phyloP scores from a whole-genome alignment of 805 yeast genomes.

The Isabelozyma gotoi region DNA sequence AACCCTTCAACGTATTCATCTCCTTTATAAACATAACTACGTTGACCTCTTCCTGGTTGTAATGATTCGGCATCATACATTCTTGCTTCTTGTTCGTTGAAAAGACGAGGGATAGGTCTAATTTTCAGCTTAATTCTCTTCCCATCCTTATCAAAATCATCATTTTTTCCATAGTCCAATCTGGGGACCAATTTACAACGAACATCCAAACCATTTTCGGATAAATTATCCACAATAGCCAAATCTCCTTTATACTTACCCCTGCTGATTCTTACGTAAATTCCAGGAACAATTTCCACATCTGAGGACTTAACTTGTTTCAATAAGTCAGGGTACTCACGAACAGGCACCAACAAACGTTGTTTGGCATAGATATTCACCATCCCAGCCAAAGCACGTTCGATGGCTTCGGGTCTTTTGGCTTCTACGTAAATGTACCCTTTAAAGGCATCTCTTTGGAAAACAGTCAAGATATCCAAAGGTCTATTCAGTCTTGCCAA shows the following conservation, averaged over 20 bases:
- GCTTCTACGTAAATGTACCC: slow-evolving; percentile 96
- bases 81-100: slow-evolving; percentile 85
- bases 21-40: slow-evolving; percentile 69
- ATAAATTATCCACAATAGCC: slow-evolving; percentile 88
- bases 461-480: slow-evolving; percentile 83
- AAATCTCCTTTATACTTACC: slow-evolving; percentile 92
- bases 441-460: slow-evolving; percentile 89
- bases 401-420: slow-evolving; percentile 87
- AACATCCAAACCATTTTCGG: slow-evolving; percentile 96
- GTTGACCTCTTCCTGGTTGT: slow-evolving; percentile 61
- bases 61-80: slow-evolving; percentile 76
- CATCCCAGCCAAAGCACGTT: slow-evolving; percentile 83
- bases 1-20: slow-evolving; percentile 92
- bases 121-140: slow-evolving; percentile 51
- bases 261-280: slow-evolving; percentile 84
- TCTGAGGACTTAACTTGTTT: slow-evolving; percentile 88
- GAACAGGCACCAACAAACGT: slow-evolving; percentile 87
- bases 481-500: slow-evolving; percentile 72
- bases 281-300: slow-evolving; percentile 85
- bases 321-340: slow-evolving; percentile 89
- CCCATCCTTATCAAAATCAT: slow-evolving; percentile 50
- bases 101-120: slow-evolving; percentile 83
- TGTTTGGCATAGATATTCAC: slow-evolving; percentile 76
- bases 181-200: slow-evolving; percentile 91
- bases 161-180: slow-evolving; percentile 79